Percentiles rank a stretch among this genome's conserved stretches.
phyloP scores from a whole-genome alignment of 2,329 filamentous ascomycete genomes.

The Mariannaea sp. region DNA sequence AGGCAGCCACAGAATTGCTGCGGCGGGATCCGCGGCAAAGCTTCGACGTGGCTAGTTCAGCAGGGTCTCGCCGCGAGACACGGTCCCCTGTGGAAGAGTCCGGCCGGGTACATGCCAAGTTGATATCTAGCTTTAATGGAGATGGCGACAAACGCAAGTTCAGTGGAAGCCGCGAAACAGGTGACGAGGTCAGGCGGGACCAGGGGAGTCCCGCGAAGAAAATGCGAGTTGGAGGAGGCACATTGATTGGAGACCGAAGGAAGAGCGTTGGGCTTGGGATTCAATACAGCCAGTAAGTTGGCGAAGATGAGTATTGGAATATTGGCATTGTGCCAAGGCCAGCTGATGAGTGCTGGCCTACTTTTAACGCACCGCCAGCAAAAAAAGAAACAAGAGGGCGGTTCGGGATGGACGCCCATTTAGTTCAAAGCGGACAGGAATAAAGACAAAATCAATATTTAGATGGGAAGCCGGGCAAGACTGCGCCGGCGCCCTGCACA shows the following conservation, averaged over 20 bases:
- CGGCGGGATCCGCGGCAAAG: constrained; percentile 62
- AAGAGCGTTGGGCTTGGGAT: constrained; percentile 57
- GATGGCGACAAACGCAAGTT: constrained; percentile 59
- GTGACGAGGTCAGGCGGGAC: constrained; percentile 42
- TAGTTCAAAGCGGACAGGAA: not conserved
- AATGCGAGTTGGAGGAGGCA: constrained; percentile 50
- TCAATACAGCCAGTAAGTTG: constrained; percentile 46
- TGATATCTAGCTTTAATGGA: constrained; percentile 52
- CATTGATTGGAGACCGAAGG: constrained; percentile 44
- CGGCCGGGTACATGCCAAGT: constrained; percentile 56
- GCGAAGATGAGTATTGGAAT: not conserved
- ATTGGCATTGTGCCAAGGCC: not conserved
- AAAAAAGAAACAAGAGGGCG: not conserved
- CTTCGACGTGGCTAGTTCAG: constrained; percentile 54
- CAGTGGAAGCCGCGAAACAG: constrained; percentile 39
- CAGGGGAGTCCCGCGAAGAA: constrained; percentile 58
- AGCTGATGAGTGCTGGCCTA: not conserved
- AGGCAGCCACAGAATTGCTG: constrained; percentile 75
- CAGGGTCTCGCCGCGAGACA: constrained; percentile 50
- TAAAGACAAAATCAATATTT: constrained; percentile 2
- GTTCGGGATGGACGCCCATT: not conserved
- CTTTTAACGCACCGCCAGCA: too few relatives aligned
- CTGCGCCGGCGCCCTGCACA: not conserved
- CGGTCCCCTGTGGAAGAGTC: constrained; percentile 51
- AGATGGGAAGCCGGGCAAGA: not conserved